These are phyloP conservation scores for Chaetomium olivaceum DNA, from an alignment of 2,329 filamentous ascomycete genomes.

Conservation along the genomic window DNA sequence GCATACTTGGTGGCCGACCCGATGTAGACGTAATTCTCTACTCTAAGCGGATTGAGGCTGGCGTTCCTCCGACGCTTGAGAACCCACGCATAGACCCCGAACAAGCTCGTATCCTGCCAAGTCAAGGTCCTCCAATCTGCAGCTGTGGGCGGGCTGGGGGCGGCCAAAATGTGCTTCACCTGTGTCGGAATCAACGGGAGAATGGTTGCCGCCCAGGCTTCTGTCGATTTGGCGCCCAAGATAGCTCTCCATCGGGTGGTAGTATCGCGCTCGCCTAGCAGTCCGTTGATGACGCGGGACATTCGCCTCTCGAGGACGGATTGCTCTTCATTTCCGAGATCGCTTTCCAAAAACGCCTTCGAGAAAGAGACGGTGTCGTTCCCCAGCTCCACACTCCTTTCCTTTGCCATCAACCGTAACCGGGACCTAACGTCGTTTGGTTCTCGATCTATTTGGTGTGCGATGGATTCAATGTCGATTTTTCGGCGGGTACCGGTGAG, in stretches of 20 bases:
- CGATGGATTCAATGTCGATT: background rate
- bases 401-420: background rate
- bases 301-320: background rate
- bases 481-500: background rate
- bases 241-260: background rate
- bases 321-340: background rate
- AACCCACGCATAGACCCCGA: background rate
- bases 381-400: background rate
- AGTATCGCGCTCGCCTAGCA: background rate
- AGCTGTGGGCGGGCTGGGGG: conserved; percentile 2
- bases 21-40: background rate
- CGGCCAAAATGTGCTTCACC: background rate
- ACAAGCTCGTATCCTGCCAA: background rate
- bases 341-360: background rate
- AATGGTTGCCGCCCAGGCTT: background rate
- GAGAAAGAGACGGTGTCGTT: background rate
- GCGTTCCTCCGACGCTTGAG: background rate
- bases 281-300: background rate
- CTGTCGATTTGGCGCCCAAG: background rate
- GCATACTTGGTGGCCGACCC: background rate
- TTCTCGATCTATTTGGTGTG: background rate
- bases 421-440: background rate
- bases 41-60: background rate
- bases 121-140: background rate
- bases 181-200: background rate